Percentiles rank a stretch among this genome's conserved stretches.
phyloP scores from a whole-genome alignment of 768 basidiomycete genomes.

The Phaeotremella fagi region DNA sequence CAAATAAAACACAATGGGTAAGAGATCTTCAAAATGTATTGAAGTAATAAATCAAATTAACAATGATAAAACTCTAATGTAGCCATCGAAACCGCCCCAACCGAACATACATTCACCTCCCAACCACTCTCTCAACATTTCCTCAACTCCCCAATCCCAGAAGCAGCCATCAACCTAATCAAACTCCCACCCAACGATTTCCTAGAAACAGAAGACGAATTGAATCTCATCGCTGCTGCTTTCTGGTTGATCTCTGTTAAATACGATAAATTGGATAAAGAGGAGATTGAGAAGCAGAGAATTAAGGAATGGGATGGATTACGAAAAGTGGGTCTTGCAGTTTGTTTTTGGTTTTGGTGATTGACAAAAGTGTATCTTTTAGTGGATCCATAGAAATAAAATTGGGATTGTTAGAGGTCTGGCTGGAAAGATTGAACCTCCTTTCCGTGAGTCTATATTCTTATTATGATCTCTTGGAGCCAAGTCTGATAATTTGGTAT shows the following conservation, averaged over 20 bases:
- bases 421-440: constrained; percentile 34
- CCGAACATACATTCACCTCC: constrained; percentile 28
- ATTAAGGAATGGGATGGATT: constrained; percentile 23
- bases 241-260: constrained; percentile 28
- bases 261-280: constrained; percentile 26
- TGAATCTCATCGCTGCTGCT: constrained; percentile 32
- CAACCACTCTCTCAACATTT: constrained; percentile 21
- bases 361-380: neutral
- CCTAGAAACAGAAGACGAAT: constrained; percentile 39
- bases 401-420: constrained; percentile 13
- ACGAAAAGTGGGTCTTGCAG: no score
- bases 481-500: constrained; percentile 2
- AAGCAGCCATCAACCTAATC: constrained; percentile 25
- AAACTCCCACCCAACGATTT: constrained; percentile 31
- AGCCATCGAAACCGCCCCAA: constrained; percentile 27
- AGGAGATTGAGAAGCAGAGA: no score
- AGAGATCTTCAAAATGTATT: no score
- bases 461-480: neutral
- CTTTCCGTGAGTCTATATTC: constrained; percentile 31
- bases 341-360: no score
- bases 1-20: no score
- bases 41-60: no score
- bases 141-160: constrained; percentile 26
- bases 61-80: neutral
- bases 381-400: constrained; percentile 29